These are phyloP conservation scores for Leccinum fuscescens DNA, from an alignment of 1,284 basidiomycete species.

Conservation along the genomic window DNA sequence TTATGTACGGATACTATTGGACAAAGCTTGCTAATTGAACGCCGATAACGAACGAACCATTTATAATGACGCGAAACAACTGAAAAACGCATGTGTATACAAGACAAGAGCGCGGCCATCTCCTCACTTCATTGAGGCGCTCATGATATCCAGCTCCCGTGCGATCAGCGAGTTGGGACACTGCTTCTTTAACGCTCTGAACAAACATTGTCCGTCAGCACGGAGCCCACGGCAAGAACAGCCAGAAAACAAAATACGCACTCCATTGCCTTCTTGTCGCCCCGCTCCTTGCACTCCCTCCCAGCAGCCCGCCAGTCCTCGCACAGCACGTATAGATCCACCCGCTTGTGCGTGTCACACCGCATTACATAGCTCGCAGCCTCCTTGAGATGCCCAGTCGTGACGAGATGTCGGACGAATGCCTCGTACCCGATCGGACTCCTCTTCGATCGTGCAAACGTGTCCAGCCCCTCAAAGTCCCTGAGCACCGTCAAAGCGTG, in stretches of 20 bases:
- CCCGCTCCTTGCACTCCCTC: constrained; percentile 82
- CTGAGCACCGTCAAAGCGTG: constrained; percentile 73
- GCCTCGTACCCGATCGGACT: constrained; percentile 96
- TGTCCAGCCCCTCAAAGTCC: constrained; percentile 84
- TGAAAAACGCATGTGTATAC: not conserved
- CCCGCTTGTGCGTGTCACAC: constrained; percentile 80
- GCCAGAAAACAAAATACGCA: constrained; percentile 50
- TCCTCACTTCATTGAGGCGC: constrained; percentile 62
- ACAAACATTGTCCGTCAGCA: constrained; percentile 4
- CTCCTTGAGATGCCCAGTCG: constrained; percentile 70
- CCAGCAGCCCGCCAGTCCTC: constrained; percentile 88
- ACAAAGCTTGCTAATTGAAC: too few species aligned
- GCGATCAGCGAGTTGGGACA: constrained; percentile 78
- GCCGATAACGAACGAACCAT: not conserved
- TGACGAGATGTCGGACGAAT: constrained; percentile 80
- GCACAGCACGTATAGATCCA: constrained; percentile 85
- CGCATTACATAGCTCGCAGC: constrained; percentile 74
- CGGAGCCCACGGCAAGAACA: constrained; percentile 3
- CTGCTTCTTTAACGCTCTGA: constrained; percentile 64
- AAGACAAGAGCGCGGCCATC: not conserved
- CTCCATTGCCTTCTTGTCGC: constrained; percentile 81
- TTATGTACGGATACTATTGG: too few species aligned
- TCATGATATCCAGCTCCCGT: constrained; percentile 74
- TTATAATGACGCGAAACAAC: not conserved
- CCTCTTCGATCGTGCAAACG: constrained; percentile 80